Percentiles rank a stretch among this genome's conserved stretches.
phyloP scores from a whole-genome alignment of 1,284 basidiomycete species.

The Mycena citricolor region DNA sequence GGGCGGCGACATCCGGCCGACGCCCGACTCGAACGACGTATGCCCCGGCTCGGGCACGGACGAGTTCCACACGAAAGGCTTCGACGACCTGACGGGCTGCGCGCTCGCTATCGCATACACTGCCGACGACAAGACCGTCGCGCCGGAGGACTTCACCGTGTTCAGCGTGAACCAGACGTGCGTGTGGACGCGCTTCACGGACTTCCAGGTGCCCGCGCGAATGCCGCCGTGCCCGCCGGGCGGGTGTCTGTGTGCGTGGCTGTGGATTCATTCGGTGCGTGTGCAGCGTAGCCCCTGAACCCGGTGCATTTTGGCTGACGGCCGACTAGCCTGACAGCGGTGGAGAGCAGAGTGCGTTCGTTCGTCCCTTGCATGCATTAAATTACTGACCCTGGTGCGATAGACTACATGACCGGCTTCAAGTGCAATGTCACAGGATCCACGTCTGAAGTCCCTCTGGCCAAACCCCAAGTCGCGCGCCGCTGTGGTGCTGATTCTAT shows the following conservation, averaged over 20 bases:
- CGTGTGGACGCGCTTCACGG: conserved; percentile 65
- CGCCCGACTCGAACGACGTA: conserved; percentile 40
- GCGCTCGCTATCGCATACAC: conserved; percentile 73
- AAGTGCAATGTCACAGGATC: conserved; percentile 65
- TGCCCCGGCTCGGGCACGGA: conserved; percentile 47
- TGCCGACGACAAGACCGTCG: conserved; percentile 48
- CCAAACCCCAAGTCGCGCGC: conserved; percentile 50
- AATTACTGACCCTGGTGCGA: background rate
- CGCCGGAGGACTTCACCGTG: conserved; percentile 68
- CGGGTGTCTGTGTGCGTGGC: conserved; percentile 69
- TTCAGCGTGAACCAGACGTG: conserved; percentile 75
- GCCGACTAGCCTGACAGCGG: conserved; percentile 29
- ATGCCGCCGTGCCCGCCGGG: conserved; percentile 69
- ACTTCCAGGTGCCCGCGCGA: conserved; percentile 59
- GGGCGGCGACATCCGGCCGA: conserved; percentile 50
- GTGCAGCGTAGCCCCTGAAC: too few species aligned
- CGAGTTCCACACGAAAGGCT: conserved; percentile 54
- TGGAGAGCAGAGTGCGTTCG: conserved; percentile 35
- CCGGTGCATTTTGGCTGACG: too few species aligned
- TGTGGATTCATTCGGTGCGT: conserved; percentile 66
- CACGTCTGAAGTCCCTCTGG: conserved; percentile 50
- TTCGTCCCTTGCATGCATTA: background rate
- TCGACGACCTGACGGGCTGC: conserved; percentile 61
- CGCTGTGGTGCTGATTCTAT: conserved; percentile 57
- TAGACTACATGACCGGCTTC: conserved; percentile 76